These are phyloP conservation scores for Astrephomene gubernaculifera DNA, from an alignment of 139 green algal genomes.

Conservation along the genomic window DNA sequence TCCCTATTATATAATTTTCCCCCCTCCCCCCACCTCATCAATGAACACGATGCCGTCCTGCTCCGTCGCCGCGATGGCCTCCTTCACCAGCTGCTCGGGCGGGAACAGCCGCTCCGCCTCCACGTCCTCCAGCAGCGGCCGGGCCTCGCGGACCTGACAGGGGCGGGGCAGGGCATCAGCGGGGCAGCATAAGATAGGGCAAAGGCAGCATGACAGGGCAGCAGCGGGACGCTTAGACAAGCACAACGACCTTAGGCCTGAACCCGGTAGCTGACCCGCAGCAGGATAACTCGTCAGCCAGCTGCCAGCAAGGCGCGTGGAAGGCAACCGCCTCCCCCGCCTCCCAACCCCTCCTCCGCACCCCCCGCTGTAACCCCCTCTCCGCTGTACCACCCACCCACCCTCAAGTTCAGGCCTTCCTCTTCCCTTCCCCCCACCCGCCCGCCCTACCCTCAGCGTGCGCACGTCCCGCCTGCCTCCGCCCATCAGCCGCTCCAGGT, in stretches of 20 bases:
- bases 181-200: no score
- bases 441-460: conserved; percentile 28
- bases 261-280: no score
- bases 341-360: no score
- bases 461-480: conserved; percentile 11
- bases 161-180: neutral
- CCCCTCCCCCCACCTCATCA: conserved; percentile 80
- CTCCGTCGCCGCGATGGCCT: conserved; percentile 79
- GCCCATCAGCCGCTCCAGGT: conserved; percentile 44
- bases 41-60: conserved; percentile 95
- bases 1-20: no score
- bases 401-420: neutral
- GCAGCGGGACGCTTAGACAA: no score
- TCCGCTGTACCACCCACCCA: neutral
- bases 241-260: no score
- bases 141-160: conserved; percentile 76
- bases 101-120: conserved; percentile 70
- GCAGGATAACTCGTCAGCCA: no score
- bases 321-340: no score
- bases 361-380: no score
- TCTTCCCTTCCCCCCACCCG: neutral
- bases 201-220: no score
- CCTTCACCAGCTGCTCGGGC: conserved; percentile 60
- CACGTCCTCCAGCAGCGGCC: conserved; percentile 78
- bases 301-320: no score